Conservation (phyloP, 352 stramenopile genomes). For the Hyaloperonospora brassicae region DNA sequence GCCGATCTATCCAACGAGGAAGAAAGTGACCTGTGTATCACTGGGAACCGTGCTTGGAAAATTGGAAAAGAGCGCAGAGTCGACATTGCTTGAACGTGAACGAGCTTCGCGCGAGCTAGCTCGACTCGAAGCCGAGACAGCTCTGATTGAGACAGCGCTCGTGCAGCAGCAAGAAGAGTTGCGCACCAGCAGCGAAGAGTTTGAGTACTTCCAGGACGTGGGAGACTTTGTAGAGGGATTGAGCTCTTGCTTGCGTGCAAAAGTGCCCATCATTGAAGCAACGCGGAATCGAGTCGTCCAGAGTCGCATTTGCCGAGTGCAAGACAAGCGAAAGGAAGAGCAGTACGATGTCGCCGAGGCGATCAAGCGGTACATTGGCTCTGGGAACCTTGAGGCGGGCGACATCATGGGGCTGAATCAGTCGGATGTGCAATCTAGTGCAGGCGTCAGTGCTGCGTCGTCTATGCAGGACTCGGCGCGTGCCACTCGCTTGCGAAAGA, state of each 20-base stretch:
- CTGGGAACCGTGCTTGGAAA: conserved; percentile 43
- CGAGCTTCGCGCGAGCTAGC: conserved; percentile 41
- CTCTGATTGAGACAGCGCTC: conserved; percentile 35
- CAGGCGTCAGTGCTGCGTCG: not conserved
- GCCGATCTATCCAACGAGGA: conserved; percentile 43
- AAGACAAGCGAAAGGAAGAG: conserved; percentile 15
- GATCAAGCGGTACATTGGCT: conserved; percentile 12
- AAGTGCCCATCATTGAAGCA: conserved; percentile 40
- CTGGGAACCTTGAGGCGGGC: conserved; percentile 13
- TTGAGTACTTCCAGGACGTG: conserved; percentile 70
- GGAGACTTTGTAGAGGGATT: conserved; percentile 68
- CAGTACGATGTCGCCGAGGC: conserved; percentile 7
- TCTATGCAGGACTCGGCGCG: conserved; percentile 2
- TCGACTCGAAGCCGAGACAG: conserved; percentile 42
- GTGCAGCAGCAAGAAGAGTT: conserved; percentile 43
- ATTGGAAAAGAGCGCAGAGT: conserved; percentile 44
- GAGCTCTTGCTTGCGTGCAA: conserved; percentile 69
- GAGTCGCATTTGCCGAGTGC: conserved; percentile 15
- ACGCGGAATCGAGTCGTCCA: conserved; percentile 31
- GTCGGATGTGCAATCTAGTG: conserved; percentile 8
- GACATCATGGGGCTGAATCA: conserved; percentile 16
- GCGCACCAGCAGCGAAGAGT: conserved; percentile 50
- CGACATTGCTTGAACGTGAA: conserved; percentile 35
- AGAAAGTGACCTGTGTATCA: conserved; percentile 37
- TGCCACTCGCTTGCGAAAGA: conserved; percentile 7